Percentiles rank a stretch among this genome's conserved stretches.
phyloP scores from a whole-genome alignment of 177 flowering plant genomes.

The Vitis hybrid region DNA sequence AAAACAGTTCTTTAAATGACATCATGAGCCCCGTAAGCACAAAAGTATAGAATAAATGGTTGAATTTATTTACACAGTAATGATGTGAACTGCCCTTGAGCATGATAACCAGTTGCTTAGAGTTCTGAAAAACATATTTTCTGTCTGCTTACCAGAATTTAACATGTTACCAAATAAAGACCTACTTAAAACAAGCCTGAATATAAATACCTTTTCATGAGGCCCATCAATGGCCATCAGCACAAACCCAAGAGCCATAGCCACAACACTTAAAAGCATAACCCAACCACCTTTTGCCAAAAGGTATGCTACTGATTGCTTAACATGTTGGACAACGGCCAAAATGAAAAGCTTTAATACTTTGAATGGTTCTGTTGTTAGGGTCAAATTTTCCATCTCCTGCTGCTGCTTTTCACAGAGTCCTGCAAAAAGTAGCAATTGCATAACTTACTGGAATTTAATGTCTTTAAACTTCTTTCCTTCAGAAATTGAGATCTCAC shows the following conservation, averaged over 20 bases:
- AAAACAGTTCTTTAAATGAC: neutral
- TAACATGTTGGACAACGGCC: slow-evolving; percentile 55
- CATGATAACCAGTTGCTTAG: neutral
- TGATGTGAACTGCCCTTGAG: neutral
- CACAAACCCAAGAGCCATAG: slow-evolving; percentile 36
- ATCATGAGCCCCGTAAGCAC: neutral
- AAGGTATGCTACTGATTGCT: slow-evolving; percentile 51
- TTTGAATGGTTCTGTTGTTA: slow-evolving; percentile 63
- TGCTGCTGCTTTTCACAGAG: slow-evolving; percentile 53
- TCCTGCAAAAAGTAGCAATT: slow-evolving; percentile 39
- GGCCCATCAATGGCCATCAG: slow-evolving; percentile 69
- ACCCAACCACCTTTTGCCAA: slow-evolving; percentile 69
- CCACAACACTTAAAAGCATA: slow-evolving; percentile 40
- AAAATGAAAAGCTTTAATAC: slow-evolving; percentile 67
- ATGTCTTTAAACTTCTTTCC: neutral
- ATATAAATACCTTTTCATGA: slow-evolving; percentile 73
- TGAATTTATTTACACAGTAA: neutral
- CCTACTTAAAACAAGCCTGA: neutral
- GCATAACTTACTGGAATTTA: slow-evolving; percentile 5
- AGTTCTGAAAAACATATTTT: neutral
- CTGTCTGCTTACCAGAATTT: neutral
- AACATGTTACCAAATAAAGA: neutral
- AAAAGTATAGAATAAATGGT: neutral
- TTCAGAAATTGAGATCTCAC: neutral
- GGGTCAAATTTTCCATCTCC: slow-evolving; percentile 70